These are phyloP conservation scores for Phytomonas sp. DNA, from an alignment of 208 protist species.

Conservation along the genomic window DNA sequence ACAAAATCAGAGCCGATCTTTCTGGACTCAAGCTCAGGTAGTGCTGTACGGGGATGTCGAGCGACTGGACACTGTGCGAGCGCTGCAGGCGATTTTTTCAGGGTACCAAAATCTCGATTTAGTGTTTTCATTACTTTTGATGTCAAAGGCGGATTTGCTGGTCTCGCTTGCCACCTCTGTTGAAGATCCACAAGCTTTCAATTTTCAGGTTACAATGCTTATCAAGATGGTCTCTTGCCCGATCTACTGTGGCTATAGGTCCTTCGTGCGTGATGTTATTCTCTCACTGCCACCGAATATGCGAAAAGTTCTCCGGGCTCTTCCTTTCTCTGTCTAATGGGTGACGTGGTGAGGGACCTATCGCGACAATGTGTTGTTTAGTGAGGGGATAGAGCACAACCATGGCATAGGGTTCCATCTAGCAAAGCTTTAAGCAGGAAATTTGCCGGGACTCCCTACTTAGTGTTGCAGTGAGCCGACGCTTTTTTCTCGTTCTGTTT, in stretches of 20 bases:
- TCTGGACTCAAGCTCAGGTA: constrained; percentile 61
- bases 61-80: constrained; percentile 21
- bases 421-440: background rate
- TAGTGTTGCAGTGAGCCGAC: background rate
- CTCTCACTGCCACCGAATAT: constrained; percentile 24
- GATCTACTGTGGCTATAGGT: constrained; percentile 34
- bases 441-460: background rate
- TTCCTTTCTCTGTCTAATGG: background rate
- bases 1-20: background rate
- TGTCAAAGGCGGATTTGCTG: constrained; percentile 33
- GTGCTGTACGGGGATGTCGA: constrained; percentile 36
- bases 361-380: background rate
- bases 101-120: constrained; percentile 20
- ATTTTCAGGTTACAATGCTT: background rate
- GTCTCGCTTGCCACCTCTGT: constrained; percentile 6
- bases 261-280: constrained; percentile 50
- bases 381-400: background rate
- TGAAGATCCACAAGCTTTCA: background rate
- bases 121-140: constrained; percentile 40
- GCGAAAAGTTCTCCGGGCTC: background rate
- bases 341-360: background rate
- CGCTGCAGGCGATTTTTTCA: constrained; percentile 25
- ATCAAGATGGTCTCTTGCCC: constrained; percentile 17
- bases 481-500: background rate
- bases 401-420: background rate